phyloP scores from a whole-genome alignment of 805 yeast genomes.

The Kazachstania africana region DNA sequence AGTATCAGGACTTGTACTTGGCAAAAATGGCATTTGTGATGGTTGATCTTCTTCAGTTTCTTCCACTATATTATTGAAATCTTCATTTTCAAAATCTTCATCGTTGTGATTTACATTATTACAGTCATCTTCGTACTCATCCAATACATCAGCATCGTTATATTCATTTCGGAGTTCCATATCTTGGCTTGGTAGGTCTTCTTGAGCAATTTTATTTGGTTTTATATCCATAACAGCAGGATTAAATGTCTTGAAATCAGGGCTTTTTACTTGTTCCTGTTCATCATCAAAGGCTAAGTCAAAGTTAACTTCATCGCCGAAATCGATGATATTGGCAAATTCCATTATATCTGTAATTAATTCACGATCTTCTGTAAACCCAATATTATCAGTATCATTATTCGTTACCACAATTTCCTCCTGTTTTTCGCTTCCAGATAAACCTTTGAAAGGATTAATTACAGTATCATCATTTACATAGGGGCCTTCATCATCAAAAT shows the following conservation, averaged over 20 bases:
- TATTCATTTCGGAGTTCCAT: background rate
- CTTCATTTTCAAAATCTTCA: slow-evolving; percentile 19
- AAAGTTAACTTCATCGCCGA: slow-evolving; percentile 32
- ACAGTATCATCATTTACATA: background rate
- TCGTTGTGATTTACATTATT: background rate
- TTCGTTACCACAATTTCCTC: background rate
- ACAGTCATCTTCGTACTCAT: background rate
- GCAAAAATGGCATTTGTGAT: slow-evolving; percentile 1
- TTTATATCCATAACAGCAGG: slow-evolving; percentile 1
- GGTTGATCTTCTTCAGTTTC: background rate
- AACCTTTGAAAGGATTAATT: background rate
- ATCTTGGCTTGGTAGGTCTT: background rate
- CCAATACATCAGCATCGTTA: background rate
- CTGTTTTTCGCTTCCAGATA: background rate
- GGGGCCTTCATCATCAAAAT: slow-evolving; percentile 12
- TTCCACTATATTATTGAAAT: slow-evolving; percentile 12
- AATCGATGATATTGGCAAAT: slow-evolving; percentile 35
- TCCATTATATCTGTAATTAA: slow-evolving; percentile 32
- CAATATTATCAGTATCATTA: background rate
- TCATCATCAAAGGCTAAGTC: slow-evolving; percentile 20
- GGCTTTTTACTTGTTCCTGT: background rate
- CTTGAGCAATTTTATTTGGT: background rate
- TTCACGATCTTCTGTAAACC: slow-evolving; percentile 21
- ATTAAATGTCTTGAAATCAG: slow-evolving; percentile 1
- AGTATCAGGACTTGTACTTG: slow-evolving; percentile 2